A percentile compares a stretch with the other conserved stretches of the same genome.
phyloP scores from a whole-genome alignment of 2,329 filamentous ascomycete species.

The Trichoderma hamatum region DNA sequence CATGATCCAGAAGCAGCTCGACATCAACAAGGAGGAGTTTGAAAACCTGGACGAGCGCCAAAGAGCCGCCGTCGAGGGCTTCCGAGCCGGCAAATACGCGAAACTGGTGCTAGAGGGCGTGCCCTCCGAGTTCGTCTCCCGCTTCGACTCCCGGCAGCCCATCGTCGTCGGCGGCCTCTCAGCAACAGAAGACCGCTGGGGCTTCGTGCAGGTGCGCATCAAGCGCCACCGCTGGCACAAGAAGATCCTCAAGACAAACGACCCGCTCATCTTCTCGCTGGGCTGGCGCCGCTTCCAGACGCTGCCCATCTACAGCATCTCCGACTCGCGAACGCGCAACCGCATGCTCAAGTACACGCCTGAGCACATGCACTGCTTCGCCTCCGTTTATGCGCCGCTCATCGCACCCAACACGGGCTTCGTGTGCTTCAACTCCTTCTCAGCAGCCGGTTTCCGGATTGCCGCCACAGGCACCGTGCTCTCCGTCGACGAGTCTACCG shows the following conservation, averaged over 20 bases:
- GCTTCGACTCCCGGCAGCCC: conserved; percentile 81
- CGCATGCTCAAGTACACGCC: conserved; percentile 99
- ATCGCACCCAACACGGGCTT: conserved; percentile 96
- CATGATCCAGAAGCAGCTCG: conserved; percentile 88
- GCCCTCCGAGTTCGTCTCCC: conserved; percentile 83
- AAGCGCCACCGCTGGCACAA: conserved; percentile 99
- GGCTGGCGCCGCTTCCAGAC: conserved; percentile 96
- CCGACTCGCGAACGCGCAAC: conserved; percentile 89
- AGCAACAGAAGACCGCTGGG: conserved; percentile 92
- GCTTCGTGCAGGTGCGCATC: conserved; percentile 92
- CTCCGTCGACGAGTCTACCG: conserved; percentile 90
- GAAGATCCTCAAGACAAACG: conserved; percentile 97
- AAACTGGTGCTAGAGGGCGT: conserved; percentile 88
- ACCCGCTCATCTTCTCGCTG: conserved; percentile 94
- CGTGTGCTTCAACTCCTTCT: conserved; percentile 88
- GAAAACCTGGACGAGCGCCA: conserved; percentile 83
- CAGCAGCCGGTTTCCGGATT: conserved; percentile 87
- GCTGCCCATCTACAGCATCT: conserved; percentile 90
- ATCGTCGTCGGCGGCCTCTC: conserved; percentile 90
- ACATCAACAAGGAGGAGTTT: conserved; percentile 95
- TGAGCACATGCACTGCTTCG: conserved; percentile 99
- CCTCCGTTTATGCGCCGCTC: conserved; percentile 90
- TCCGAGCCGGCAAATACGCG: conserved; percentile 89
- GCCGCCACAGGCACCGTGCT: conserved; percentile 92
- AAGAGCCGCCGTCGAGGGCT: conserved; percentile 82